Conservation (phyloP, 2,329 filamentous ascomycete genomes). For the Cadophora sp. region DNA sequence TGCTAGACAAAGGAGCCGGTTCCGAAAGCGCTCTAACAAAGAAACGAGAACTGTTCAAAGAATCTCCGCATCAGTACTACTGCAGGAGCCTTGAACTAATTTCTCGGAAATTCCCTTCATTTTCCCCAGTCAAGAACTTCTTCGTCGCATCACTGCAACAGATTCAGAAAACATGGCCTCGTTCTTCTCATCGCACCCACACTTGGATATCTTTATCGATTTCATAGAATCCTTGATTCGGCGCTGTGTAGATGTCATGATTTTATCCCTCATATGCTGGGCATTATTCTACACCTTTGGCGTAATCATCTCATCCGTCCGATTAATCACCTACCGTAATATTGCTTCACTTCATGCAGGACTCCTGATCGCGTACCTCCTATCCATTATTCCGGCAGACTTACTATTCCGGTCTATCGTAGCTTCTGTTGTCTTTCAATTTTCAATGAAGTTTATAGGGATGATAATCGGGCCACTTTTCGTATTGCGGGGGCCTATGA, state of each 20-base stretch:
- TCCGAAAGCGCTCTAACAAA: no score
- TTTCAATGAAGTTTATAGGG: neutral
- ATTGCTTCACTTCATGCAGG: neutral
- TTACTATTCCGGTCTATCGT: neutral
- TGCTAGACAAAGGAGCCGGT: no score
- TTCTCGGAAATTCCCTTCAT: no score
- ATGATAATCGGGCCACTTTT: constrained; percentile 1
- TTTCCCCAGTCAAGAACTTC: no score
- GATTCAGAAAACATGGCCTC: neutral
- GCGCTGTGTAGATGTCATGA: neutral
- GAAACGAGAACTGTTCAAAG: no score
- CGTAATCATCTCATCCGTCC: constrained; percentile 5
- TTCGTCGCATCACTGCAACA: no score
- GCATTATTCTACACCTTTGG: neutral
- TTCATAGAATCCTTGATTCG: neutral
- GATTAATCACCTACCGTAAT: neutral
- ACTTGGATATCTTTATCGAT: neutral
- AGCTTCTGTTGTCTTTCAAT: neutral
- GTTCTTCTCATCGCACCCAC: neutral
- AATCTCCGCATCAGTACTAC: no score
- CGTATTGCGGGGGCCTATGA: neutral
- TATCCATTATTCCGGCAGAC: neutral
- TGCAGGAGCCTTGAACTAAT: no score
- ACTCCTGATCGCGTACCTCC: neutral
- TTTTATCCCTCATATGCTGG: neutral